phyloP scores from a whole-genome alignment of 306 rosid species.

The Astragalus glycyphyllos region DNA sequence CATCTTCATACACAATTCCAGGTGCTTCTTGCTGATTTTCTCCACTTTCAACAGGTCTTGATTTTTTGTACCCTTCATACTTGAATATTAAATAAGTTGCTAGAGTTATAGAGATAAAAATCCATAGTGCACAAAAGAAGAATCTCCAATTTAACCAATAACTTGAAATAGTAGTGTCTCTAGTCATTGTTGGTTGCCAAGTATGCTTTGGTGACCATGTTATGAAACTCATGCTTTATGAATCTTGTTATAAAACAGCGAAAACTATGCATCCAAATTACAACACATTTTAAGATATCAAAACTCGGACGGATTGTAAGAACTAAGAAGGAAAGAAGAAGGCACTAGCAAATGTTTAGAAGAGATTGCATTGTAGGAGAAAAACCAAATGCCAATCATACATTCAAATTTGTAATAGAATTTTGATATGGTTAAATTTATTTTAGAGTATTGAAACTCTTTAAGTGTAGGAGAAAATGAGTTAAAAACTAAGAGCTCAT shows the following conservation, averaged over 20 bases:
- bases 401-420: conserved; percentile 14
- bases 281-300: background rate
- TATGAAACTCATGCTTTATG: conserved; percentile 54
- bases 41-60: conserved; percentile 40
- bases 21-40: conserved; percentile 48
- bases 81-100: conserved; percentile 66
- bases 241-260: background rate
- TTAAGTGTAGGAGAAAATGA: conserved; percentile 38
- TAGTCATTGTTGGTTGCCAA: conserved; percentile 75
- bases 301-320: conserved; percentile 17
- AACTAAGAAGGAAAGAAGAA: conserved; percentile 5
- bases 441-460: conserved; percentile 29
- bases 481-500: conserved; percentile 22
- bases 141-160: conserved; percentile 96
- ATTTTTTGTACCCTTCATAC: conserved; percentile 59
- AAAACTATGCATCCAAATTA: conserved; percentile 24
- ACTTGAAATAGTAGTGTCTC: conserved; percentile 62
- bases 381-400: conserved; percentile 36
- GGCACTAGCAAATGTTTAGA: conserved; percentile 16
- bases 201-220: conserved; percentile 61
- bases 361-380: background rate
- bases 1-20: conserved; percentile 65
- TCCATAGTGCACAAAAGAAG: conserved; percentile 67
- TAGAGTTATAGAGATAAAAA: conserved; percentile 45
- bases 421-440: conserved; percentile 3